Conservation (phyloP, 148 eudicot species). For the Tetragonia tetragonoides region DNA sequence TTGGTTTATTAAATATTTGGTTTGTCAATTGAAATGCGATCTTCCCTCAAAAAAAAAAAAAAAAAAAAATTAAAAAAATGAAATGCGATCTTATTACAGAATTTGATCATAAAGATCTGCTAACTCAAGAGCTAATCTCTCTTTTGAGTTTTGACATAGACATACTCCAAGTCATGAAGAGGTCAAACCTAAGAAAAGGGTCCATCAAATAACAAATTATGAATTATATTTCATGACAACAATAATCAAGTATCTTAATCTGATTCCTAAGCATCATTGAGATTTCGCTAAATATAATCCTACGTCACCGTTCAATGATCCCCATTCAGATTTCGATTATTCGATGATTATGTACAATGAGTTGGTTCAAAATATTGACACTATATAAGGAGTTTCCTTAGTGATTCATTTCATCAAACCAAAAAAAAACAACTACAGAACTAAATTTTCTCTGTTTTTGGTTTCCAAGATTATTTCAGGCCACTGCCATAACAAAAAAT, state of each 20-base stretch:
- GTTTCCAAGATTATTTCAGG: too few relatives aligned
- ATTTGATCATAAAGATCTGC: too few relatives aligned
- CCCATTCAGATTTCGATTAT: not conserved
- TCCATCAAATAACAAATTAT: not conserved
- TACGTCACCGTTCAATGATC: not conserved
- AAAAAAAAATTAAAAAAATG: too few relatives aligned
- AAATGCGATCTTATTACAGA: too few relatives aligned
- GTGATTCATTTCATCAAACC: constrained; percentile 11
- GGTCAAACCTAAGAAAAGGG: not conserved
- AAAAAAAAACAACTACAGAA: not conserved
- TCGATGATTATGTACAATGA: not conserved
- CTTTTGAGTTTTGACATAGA: not conserved
- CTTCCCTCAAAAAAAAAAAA: too few relatives aligned
- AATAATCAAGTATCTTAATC: constrained; percentile 1
- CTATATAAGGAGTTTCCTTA: constrained; percentile 6
- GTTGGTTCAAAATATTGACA: not conserved
- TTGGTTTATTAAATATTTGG: too few relatives aligned
- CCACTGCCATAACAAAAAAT: too few relatives aligned
- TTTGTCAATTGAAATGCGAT: too few relatives aligned
- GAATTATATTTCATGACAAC: not conserved
- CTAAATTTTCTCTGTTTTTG: not conserved
- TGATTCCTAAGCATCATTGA: constrained; percentile 3
- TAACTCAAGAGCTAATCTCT: too few relatives aligned
- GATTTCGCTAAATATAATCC: constrained; percentile 4
- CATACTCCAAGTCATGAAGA: not conserved